Base-by-base conservation (phyloP, 2,329 filamentous ascomycete species). In the Talaromyces piceae region DNA sequence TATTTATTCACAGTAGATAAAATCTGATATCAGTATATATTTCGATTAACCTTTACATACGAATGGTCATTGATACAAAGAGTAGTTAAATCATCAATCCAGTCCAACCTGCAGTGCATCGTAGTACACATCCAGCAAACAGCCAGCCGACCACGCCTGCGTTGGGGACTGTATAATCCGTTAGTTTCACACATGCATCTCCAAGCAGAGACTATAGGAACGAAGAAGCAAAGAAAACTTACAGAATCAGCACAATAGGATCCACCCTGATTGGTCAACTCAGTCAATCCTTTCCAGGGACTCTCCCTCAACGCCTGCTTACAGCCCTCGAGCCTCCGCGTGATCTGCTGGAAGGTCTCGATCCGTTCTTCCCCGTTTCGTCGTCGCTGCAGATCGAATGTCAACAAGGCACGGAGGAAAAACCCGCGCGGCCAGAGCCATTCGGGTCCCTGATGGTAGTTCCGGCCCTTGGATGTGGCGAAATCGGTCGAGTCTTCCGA, bases 351-450 rank as follows among this genome's bases (percentile, higher is more conserved):
- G 76, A 95, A 95, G 3, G 87, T 87, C 70, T 97, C 93, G 1
- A 85, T 86, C 27, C 84, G 80, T 56, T 86, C 88, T 61, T 88
- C 80, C 4, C 72, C 66, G 1, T 77, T 81, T 56, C 78, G 77
- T 45, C 88, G 79, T 26, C 90, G 78, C 73, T 80, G 78, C 46
- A 97, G 73, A 66, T 96, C 90, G 63, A 97, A 97, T 67, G 90
- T 87, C 56, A 98, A 78, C 57, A 98, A 74, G 1, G 93, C 93
- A 45, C 94, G 84, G 20, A 96, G 77, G 77, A 95, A 98, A 75
- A 90, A 98, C 4, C 93, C 93, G 1, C 89, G 91, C 0, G 91
- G 94, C 93, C 93, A 98, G 22, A 96, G 74, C 93, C 93, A 98
- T 68, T 98, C 93, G 0, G 93, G 94, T 4, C 93, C 93, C 68